A percentile compares a stretch with the other conserved stretches of the same genome.
Conservation (phyloP, 2,329 filamentous ascomycete species). For the Eutypa lata region DNA sequence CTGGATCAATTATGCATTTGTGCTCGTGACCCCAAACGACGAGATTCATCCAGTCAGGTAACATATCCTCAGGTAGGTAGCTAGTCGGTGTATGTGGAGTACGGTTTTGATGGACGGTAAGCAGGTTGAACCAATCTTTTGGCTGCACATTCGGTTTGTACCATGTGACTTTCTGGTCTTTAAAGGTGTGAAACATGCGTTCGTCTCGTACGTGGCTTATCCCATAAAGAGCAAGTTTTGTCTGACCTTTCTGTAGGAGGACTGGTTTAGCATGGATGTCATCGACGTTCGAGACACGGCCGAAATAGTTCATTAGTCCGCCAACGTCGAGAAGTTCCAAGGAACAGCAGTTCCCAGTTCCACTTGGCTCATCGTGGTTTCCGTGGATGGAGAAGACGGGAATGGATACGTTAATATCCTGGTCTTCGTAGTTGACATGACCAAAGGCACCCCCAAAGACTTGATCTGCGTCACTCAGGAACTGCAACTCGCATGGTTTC, state of each 20-base stretch:
- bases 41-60: slow-evolving; percentile 87
- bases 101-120: slow-evolving; percentile 95
- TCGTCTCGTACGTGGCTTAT: slow-evolving; percentile 96
- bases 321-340: slow-evolving; percentile 88
- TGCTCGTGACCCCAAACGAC: slow-evolving; percentile 98
- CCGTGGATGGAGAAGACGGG: slow-evolving; percentile 98
- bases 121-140: slow-evolving; percentile 91
- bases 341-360: slow-evolving; percentile 87
- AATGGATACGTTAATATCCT: slow-evolving; percentile 94
- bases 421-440: slow-evolving; percentile 96
- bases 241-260: slow-evolving; percentile 86
- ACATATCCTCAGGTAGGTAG: slow-evolving; percentile 90
- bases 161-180: slow-evolving; percentile 91
- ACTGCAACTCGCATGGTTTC: slow-evolving; percentile 92
- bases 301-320: slow-evolving; percentile 93
- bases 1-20: slow-evolving; percentile 86
- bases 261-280: slow-evolving; percentile 92
- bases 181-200: slow-evolving; percentile 87
- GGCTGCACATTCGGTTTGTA: slow-evolving; percentile 78
- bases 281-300: slow-evolving; percentile 85
- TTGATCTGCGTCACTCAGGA: slow-evolving; percentile 87
- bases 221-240: slow-evolving; percentile 89
- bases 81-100: slow-evolving; percentile 86
- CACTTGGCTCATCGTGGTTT: slow-evolving; percentile 97
- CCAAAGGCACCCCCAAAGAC: slow-evolving; percentile 88